Percentiles rank a stretch among this genome's conserved stretches.
Evolutionary conservation across 345 rosid species (phyloP).

Genomic region (Dipteronia dyeriana): DNA sequence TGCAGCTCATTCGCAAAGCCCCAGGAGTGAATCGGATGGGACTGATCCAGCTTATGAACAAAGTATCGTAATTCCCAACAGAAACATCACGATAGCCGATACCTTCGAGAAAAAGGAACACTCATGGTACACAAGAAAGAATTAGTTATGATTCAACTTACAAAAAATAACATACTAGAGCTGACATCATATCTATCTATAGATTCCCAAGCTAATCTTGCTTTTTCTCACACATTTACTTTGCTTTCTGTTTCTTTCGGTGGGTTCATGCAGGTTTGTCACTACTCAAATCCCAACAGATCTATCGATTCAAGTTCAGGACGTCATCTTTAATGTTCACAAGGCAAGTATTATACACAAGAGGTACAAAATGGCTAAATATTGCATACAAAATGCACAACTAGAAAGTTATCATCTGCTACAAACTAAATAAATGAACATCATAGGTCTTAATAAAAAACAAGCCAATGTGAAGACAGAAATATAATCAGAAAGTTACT

Average conservation of each 20-base stretch:
- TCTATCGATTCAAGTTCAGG: constrained; percentile 63
- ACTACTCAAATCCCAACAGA: constrained; percentile 66
- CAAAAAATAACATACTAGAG: neutral
- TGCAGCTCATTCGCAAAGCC: constrained; percentile 30
- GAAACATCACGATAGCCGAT: constrained; percentile 39
- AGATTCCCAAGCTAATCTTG: neutral
- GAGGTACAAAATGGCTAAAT: neutral
- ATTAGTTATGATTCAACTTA: constrained; percentile 3
- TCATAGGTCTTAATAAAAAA: neutral
- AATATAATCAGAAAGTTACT: neutral
- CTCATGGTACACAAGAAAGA: constrained; percentile 47
- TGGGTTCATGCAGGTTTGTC: constrained; percentile 56
- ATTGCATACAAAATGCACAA: neutral
- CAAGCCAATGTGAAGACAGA: neutral
- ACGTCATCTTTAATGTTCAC: constrained; percentile 65
- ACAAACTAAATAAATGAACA: neutral
- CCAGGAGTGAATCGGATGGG: constrained; percentile 33
- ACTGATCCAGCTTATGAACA: constrained; percentile 35
- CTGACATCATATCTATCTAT: neutral
- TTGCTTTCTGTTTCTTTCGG: neutral
- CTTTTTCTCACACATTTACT: neutral
- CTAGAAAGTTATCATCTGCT: neutral
- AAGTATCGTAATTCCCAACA: constrained; percentile 53
- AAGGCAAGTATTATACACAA: constrained; percentile 46
- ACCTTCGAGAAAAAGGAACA: constrained; percentile 52